Conservation (phyloP, 177 flowering plant species). For the Vitis hybrid region DNA sequence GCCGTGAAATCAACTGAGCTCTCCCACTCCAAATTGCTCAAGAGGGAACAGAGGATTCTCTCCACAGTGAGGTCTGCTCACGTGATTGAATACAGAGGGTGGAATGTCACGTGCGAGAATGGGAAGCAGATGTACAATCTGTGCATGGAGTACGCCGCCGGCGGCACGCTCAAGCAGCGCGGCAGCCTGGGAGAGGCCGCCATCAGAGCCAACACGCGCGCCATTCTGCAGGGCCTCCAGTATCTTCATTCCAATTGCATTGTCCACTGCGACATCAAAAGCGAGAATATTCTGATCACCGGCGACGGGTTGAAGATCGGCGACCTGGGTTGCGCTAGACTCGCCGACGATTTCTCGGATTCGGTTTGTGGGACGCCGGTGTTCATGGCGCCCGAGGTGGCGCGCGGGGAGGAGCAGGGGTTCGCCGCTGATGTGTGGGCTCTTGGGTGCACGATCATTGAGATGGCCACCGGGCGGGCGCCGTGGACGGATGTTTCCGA, state of each 20-base stretch:
- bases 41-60: slow-evolving; percentile 26
- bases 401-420: slow-evolving; percentile 38
- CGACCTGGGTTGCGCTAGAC: slow-evolving; percentile 36
- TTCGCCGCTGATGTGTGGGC: slow-evolving; percentile 45
- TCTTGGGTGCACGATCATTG: slow-evolving; percentile 38
- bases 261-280: slow-evolving; percentile 43
- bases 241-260: slow-evolving; percentile 28
- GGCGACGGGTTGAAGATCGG: slow-evolving; percentile 30
- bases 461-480: slow-evolving; percentile 32
- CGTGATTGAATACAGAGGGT: slow-evolving; percentile 27
- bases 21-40: slow-evolving; percentile 20
- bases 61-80: slow-evolving; percentile 18
- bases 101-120: slow-evolving; percentile 15
- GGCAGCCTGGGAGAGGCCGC: slow-evolving; percentile 16
- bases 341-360: slow-evolving; percentile 5
- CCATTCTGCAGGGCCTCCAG: slow-evolving; percentile 24
- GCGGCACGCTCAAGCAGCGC: slow-evolving; percentile 23
- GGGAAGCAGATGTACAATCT: slow-evolving; percentile 25
- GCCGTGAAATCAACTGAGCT: slow-evolving; percentile 39
- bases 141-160: slow-evolving; percentile 31
- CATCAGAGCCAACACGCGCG: slow-evolving; percentile 13
- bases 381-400: slow-evolving; percentile 49
- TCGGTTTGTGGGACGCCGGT: slow-evolving; percentile 25
- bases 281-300: slow-evolving; percentile 25
- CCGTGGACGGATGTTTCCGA: slow-evolving; percentile 25